Percentiles rank a stretch among this genome's conserved stretches.
phyloP scores from a whole-genome alignment of 768 basidiomycete species.

The Leccinellum rugosiceps region DNA sequence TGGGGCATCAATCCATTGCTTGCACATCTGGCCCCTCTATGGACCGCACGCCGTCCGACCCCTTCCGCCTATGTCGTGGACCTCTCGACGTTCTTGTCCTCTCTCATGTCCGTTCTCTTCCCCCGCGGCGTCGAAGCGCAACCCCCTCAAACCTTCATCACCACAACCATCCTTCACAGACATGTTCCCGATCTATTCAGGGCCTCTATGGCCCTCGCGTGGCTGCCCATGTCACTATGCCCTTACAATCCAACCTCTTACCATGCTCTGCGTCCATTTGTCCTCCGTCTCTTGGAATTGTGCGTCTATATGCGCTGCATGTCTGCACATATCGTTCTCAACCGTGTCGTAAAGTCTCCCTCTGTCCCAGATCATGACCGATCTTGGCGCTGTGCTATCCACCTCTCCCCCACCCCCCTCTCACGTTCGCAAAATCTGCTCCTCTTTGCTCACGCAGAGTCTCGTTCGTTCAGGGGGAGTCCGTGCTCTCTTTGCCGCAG shows the following conservation, averaged over 20 bases:
- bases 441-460: conserved; percentile 65
- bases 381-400: conserved; percentile 60
- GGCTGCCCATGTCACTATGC: conserved; percentile 58
- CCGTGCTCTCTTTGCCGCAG: conserved; percentile 60
- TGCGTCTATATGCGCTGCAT: conserved; percentile 38
- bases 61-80: conserved; percentile 39
- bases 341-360: conserved; percentile 43
- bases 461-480: conserved; percentile 70
- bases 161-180: conserved; percentile 53
- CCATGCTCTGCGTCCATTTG: conserved; percentile 47
- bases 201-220: conserved; percentile 63
- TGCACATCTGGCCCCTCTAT: conserved; percentile 37
- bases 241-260: conserved; percentile 37
- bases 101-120: conserved; percentile 51
- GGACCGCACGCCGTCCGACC: conserved; percentile 27
- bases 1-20: conserved; percentile 66
- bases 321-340: conserved; percentile 8
- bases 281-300: conserved; percentile 60
- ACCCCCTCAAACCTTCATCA: conserved; percentile 56
- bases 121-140: conserved; percentile 47
- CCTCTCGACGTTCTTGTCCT: conserved; percentile 40
- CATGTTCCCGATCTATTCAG: conserved; percentile 58
- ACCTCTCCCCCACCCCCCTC: conserved; percentile 36
- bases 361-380: conserved; percentile 60
- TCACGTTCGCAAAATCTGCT: conserved; percentile 58